These are phyloP conservation scores for Didymella keratinophila DNA, from an alignment of 2,329 filamentous ascomycete species.

Conservation along the genomic window DNA sequence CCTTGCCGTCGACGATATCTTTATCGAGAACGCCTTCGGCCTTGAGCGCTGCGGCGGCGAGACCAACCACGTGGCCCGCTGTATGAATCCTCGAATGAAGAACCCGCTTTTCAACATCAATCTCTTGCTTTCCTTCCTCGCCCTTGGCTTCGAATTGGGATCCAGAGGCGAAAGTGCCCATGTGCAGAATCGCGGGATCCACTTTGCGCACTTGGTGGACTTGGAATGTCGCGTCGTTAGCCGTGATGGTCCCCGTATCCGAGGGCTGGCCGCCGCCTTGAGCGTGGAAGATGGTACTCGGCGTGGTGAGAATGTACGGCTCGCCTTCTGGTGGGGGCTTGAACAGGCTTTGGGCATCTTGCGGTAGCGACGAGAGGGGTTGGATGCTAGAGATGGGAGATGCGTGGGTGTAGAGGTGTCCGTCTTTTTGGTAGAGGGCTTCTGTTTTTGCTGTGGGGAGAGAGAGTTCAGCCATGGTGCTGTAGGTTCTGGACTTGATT, in stretches of 20 bases:
- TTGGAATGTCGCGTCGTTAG: slow-evolving; percentile 62
- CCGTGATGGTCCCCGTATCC: slow-evolving; percentile 68
- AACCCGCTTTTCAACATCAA: slow-evolving; percentile 67
- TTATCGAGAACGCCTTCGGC: slow-evolving; percentile 47
- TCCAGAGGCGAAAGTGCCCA: slow-evolving; percentile 54
- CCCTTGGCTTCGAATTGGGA: no score
- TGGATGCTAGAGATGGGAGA: slow-evolving; percentile 58
- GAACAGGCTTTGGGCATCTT: slow-evolving; percentile 64
- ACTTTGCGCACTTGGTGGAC: slow-evolving; percentile 66
- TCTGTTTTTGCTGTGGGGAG: slow-evolving; percentile 32
- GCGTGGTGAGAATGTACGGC: slow-evolving; percentile 66
- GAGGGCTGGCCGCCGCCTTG: slow-evolving; percentile 79
- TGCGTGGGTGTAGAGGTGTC: slow-evolving; percentile 53
- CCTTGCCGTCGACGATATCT: slow-evolving; percentile 72
- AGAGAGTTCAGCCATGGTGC: slow-evolving; percentile 4
- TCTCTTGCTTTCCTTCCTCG: slow-evolving; percentile 55
- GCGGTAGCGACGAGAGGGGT: slow-evolving; percentile 60
- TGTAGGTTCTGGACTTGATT: not conserved
- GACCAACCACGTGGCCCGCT: slow-evolving; percentile 74
- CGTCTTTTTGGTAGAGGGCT: slow-evolving; percentile 52
- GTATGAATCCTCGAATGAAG: slow-evolving; percentile 76
- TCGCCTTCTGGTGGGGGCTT: slow-evolving; percentile 59
- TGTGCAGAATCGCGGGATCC: slow-evolving; percentile 68
- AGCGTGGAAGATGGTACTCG: slow-evolving; percentile 75
- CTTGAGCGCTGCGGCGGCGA: slow-evolving; percentile 69